phyloP scores from a whole-genome alignment of 371 early-diverging fungal genomes.

The Saksenaea oblongispora region DNA sequence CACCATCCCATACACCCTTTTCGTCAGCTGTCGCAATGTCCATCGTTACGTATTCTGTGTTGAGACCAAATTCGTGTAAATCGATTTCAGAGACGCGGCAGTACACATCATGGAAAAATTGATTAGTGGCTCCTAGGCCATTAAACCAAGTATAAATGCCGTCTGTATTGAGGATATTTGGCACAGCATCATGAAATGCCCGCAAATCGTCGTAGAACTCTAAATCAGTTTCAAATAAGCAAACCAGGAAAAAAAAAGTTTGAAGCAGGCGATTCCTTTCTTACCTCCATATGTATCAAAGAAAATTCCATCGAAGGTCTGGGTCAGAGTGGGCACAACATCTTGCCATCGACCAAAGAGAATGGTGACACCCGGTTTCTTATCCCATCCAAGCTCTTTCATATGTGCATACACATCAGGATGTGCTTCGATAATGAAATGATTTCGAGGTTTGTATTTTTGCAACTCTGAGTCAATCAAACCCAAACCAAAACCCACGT shows the following conservation, averaged over 20 bases:
- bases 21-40: slow-evolving; percentile 77
- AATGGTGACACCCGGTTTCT: slow-evolving; percentile 81
- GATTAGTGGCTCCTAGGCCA: slow-evolving; percentile 90
- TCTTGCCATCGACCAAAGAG: slow-evolving; percentile 96
- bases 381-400: slow-evolving; percentile 83
- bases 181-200: slow-evolving; percentile 83
- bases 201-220: slow-evolving; percentile 91
- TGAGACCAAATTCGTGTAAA: slow-evolving; percentile 75
- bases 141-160: slow-evolving; percentile 95
- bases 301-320: slow-evolving; percentile 84
- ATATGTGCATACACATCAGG: slow-evolving; percentile 93
- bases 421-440: slow-evolving; percentile 96
- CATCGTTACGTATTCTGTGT: slow-evolving; percentile 72
- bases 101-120: slow-evolving; percentile 94
- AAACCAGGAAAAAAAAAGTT: not conserved
- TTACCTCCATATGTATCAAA: slow-evolving; percentile 89
- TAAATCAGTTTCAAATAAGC: not conserved
- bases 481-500: slow-evolving; percentile 93
- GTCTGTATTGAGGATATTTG: slow-evolving; percentile 72
- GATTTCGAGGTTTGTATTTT: slow-evolving; percentile 66
- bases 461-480: slow-evolving; percentile 86
- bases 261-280: too few species aligned
- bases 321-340: slow-evolving; percentile 71
- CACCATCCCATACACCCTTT: slow-evolving; percentile 84
- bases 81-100: slow-evolving; percentile 86